Evolutionary conservation across 805 yeast species (phyloP).

Genomic region (Myxozyma kluyveri): DNA sequence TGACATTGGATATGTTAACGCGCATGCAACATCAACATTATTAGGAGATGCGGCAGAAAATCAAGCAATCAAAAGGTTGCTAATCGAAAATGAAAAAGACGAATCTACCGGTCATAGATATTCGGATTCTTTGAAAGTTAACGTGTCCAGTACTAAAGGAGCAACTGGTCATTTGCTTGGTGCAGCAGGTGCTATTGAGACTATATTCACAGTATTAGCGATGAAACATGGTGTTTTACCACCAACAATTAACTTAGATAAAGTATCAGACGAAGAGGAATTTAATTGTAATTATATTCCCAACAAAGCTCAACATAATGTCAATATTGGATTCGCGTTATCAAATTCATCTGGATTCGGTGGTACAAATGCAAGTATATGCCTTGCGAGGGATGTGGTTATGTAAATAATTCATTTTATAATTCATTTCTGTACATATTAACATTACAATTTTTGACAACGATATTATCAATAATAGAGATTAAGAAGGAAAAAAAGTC

Average conservation of each 20-base stretch:
- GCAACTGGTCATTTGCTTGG: conserved; percentile 92
- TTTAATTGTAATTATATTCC: conserved; percentile 61
- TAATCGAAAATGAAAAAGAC: conserved; percentile 46
- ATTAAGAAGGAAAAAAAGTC: not conserved
- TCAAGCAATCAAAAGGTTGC: conserved; percentile 55
- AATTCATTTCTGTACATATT: not conserved
- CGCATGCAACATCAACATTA: conserved; percentile 93
- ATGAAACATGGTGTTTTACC: conserved; percentile 60
- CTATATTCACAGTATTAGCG: conserved; percentile 73
- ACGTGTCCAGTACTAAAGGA: conserved; percentile 81
- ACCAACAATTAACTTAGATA: conserved; percentile 71
- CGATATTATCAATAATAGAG: not conserved
- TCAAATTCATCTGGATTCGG: conserved; percentile 97
- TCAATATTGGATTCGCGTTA: conserved; percentile 56
- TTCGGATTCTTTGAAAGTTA: conserved; percentile 22
- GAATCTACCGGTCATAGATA: conserved; percentile 15
- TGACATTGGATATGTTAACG: conserved; percentile 76
- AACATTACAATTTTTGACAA: too few relatives aligned
- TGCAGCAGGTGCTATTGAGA: conserved; percentile 94
- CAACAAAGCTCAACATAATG: conserved; percentile 42
- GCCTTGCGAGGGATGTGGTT: conserved; percentile 43
- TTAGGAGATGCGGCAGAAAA: conserved; percentile 90
- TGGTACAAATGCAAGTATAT: conserved; percentile 82
- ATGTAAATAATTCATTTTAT: conserved; percentile 16
- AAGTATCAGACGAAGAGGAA: conserved; percentile 48